Conservation (phyloP, 148 eudicot genomes). For the Cornus florida region DNA sequence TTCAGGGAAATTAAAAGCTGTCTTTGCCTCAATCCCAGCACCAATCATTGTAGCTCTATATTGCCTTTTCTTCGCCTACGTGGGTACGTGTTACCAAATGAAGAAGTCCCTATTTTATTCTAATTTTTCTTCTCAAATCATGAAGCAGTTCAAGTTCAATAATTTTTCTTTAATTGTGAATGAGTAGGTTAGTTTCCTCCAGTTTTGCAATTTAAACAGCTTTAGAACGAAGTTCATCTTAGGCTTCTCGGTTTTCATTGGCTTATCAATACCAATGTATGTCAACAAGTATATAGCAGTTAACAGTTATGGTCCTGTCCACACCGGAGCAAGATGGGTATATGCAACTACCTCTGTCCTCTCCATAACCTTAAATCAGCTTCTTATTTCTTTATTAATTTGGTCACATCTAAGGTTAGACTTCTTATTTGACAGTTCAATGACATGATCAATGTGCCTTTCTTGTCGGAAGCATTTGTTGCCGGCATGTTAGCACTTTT, state of each 20-base stretch:
- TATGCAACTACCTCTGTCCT: background rate
- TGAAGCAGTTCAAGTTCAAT: too few species aligned
- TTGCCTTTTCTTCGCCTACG: too few species aligned
- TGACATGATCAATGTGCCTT: constrained; percentile 90
- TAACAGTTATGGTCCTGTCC: constrained; percentile 63
- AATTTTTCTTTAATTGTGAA: too few species aligned
- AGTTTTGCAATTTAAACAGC: constrained; percentile 81
- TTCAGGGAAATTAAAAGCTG: too few species aligned
- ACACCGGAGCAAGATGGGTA: constrained; percentile 82
- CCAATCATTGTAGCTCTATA: too few species aligned
- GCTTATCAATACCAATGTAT: constrained; percentile 76
- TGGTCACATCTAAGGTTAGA: background rate
- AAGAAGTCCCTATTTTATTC: too few species aligned
- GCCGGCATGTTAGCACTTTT: constrained; percentile 70
- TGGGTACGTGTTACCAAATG: too few species aligned
- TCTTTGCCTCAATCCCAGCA: too few species aligned
- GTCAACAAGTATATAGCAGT: constrained; percentile 60
- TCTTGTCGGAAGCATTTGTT: constrained; percentile 85
- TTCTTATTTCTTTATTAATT: background rate
- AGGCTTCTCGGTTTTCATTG: constrained; percentile 74
- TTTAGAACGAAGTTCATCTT: constrained; percentile 67
- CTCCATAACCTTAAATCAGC: too few species aligned
- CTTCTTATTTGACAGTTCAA: constrained; percentile 62
- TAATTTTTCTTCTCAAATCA: too few species aligned
- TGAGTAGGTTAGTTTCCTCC: constrained; percentile 61